Base-by-base conservation (phyloP, 768 basidiomycete species). In the Xerocomellus dryophilus region DNA sequence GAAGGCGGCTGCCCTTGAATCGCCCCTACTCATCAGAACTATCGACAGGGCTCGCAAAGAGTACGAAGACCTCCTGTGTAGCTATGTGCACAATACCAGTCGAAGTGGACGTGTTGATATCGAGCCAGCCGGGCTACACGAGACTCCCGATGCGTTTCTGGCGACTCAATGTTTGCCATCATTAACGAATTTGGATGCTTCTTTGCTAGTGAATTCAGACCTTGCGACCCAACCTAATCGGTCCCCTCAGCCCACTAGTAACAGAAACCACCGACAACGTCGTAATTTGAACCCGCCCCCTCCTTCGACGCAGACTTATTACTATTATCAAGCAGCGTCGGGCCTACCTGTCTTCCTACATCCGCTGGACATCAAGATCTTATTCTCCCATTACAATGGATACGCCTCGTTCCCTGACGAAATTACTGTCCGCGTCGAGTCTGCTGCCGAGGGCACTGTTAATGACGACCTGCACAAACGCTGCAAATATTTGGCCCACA, bases 401-500 rank as follows among this genome's bases (percentile, higher is more conserved):
- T 98, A 98, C 63, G 73, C 86, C 1, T 79, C 85, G 1, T 93
- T 98, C 73, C 96, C 96, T 0, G 84, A 91, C 63, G 77, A 77
- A 15, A 88, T 99, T 60, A 78, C 80, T 6, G 79, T 97, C 31
- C 80, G 82, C n/a, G 86, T 97, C 27, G 90, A 93, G 61, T 84
- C 84, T 14, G 76, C 81, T 21, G 77, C 82, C 3, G 86, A 90
- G 67, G 82, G 89, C 41, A 82, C 88, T 1, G 87, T 99, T 60
- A 91, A 96, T 69, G 94, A 95, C 56, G 94, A 97, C 56, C 76
- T 99, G 25, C 85, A 95, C 44, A 90, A 93, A 71, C 86, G 95
- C 31, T 98, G 93, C 78, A 96, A 95, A 68, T 98, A 98, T 70
- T 86, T 99, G 57, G 84, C 84, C 4, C 95, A 98, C 70, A 78